Percentiles rank a stretch among this genome's conserved stretches.
These are phyloP conservation scores for Nyssa sinensis DNA, from an alignment of 148 eudicot species.

Conservation along the genomic window DNA sequence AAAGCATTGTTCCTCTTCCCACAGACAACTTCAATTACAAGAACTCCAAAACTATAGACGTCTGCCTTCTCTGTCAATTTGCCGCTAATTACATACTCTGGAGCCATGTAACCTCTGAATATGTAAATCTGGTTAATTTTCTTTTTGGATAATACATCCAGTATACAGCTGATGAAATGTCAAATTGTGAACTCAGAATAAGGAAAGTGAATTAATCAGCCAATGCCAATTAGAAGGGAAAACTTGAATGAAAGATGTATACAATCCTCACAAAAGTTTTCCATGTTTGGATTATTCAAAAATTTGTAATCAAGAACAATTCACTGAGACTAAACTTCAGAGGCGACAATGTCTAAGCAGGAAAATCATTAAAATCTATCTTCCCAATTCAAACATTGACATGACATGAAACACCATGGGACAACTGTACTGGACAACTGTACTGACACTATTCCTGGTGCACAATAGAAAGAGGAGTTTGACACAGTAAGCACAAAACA, in stretches of 20 bases:
- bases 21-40: conserved; percentile 43
- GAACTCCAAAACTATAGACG: conserved; percentile 56
- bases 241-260: background rate
- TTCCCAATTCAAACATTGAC: background rate
- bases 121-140: background rate
- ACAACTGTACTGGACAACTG: background rate
- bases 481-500: no score
- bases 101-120: conserved; percentile 68
- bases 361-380: background rate
- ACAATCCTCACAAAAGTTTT: background rate
- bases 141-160: background rate
- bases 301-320: background rate
- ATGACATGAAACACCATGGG: background rate
- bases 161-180: background rate
- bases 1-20: conserved; percentile 38
- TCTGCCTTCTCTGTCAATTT: conserved; percentile 56
- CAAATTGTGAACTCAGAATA: background rate
- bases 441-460: background rate
- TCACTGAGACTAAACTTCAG: background rate
- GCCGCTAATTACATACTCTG: conserved; percentile 53
- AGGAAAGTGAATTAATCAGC: background rate
- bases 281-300: background rate
- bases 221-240: background rate
- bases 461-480: no score
- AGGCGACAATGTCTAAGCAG: background rate